These are phyloP conservation scores for Pleurotus tuoliensis DNA, from an alignment of 768 basidiomycete genomes.

Conservation along the genomic window DNA sequence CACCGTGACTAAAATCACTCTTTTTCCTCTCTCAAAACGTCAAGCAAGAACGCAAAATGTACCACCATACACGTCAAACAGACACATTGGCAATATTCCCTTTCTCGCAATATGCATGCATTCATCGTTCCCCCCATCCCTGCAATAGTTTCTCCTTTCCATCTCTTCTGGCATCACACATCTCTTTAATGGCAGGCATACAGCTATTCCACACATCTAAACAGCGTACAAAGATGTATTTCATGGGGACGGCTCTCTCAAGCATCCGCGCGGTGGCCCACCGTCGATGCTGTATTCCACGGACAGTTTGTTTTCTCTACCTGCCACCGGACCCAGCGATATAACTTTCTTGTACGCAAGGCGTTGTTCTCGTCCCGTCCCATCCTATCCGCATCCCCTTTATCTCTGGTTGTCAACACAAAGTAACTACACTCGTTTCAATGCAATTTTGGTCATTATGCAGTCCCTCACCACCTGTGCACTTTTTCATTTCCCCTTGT, in stretches of 20 bases:
- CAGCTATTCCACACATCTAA: constrained; percentile 34
- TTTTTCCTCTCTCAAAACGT: constrained; percentile 48
- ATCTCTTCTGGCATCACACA: constrained; percentile 32
- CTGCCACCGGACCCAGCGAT: constrained; percentile 23
- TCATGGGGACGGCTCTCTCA: constrained; percentile 22
- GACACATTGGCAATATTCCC: constrained; percentile 51
- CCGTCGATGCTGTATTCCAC: constrained; percentile 15
- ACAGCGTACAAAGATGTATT: constrained; percentile 24
- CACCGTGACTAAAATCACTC: constrained; percentile 28
- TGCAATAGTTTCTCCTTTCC: constrained; percentile 51
- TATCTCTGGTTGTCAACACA: constrained; percentile 35
- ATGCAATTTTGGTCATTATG: constrained; percentile 10
- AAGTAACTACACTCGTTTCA: constrained; percentile 38
- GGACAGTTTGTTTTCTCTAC: constrained; percentile 33
- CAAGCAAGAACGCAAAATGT: constrained; percentile 71
- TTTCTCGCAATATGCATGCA: constrained; percentile 61
- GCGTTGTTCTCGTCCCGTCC: constrained; percentile 20
- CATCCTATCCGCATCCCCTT: constrained; percentile 25
- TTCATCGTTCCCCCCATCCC: constrained; percentile 58
- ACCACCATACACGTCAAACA: constrained; percentile 67
- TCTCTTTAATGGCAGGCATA: constrained; percentile 47
- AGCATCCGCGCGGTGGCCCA: constrained; percentile 21
- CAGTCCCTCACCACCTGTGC: constrained; percentile 8
- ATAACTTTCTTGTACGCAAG: constrained; percentile 24
- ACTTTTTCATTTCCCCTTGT: constrained; percentile 11